Base-by-base conservation (phyloP, 2,329 filamentous ascomycete species). In the Aschersonia sp. region DNA sequence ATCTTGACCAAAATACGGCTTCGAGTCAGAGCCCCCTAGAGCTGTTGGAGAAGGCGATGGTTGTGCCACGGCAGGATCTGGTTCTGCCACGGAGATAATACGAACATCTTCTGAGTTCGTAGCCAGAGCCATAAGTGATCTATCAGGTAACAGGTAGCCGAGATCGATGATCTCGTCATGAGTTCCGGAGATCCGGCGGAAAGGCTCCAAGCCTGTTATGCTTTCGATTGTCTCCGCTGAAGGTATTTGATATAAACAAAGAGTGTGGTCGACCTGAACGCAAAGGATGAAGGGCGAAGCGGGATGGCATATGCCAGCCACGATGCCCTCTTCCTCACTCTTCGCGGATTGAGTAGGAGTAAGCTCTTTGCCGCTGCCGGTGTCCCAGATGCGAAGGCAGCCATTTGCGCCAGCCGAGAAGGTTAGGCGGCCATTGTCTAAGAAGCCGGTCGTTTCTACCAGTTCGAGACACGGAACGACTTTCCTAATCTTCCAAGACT, bases 91-190 rank as follows among this genome's bases (percentile, higher is more conserved):
- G 1, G 88, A 94, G 3, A 98, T 80, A 49, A 98, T 76, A 44
- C 91, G 80, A 47, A 98, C 78, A 52, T 94, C 89, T 65, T 98
- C 92, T 0, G 89, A 87, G 62, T 98, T 98, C 2, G 91, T 97
- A 5, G 91, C 92, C 30, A 98, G 70, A 5, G 92, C 94, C 52
- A 98, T 74, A 46, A 94, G 68, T 3, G 87, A 91, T 49, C 78
- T 80, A 56, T 94, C 83, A 0, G 82, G 78, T 2, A 92, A 79
- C 48, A 97, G 72, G 58, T 92, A 96, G 31, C 84, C 85, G 35
- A 98, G 70, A 60, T 98, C 94, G 55, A 98, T 96, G 47, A 98
- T 89, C 63, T 98, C 92, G 61, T 98, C 94, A 63, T 97, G 89
- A 5, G 92, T 96, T 47, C 92, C 94, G 4, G 91, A 95, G 55